Percentiles rank a stretch among this genome's conserved stretches.
phyloP scores from a whole-genome alignment of 164 flowering plant genomes.

The Aristolochia fimbriata region DNA sequence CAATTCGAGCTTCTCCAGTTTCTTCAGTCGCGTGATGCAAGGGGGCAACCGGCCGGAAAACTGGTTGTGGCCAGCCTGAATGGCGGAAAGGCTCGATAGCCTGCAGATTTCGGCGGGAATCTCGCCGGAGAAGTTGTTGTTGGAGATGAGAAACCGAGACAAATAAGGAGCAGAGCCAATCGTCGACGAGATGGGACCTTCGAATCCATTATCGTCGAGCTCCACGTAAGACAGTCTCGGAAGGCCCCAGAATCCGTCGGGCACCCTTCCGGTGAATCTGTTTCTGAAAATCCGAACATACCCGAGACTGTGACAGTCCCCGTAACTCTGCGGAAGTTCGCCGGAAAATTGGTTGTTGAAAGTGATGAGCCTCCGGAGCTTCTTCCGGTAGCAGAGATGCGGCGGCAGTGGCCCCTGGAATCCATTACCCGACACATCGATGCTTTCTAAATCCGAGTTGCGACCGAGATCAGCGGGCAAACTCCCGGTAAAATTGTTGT shows the following conservation, averaged over 20 bases:
- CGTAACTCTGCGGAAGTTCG: slow-evolving; percentile 30
- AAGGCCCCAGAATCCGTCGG: slow-evolving; percentile 41
- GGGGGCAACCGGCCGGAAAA: slow-evolving; percentile 50
- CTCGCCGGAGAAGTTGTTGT: slow-evolving; percentile 44
- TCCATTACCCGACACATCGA: slow-evolving; percentile 60
- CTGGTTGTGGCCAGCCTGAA: slow-evolving; percentile 32
- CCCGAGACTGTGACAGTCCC: slow-evolving; percentile 37
- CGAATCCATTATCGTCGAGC: slow-evolving; percentile 31
- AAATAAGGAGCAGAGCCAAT: slow-evolving; percentile 26
- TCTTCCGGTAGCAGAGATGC: slow-evolving; percentile 34
- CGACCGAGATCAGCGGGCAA: slow-evolving; percentile 49
- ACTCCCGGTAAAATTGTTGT: slow-evolving; percentile 49
- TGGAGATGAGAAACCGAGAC: slow-evolving; percentile 22
- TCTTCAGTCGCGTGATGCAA: slow-evolving; percentile 32
- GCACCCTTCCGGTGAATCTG: slow-evolving; percentile 36
- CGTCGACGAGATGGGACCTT: slow-evolving; percentile 35
- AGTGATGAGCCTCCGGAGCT: slow-evolving; percentile 22
- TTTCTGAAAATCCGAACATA: slow-evolving; percentile 40
- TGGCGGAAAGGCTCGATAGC: slow-evolving; percentile 10
- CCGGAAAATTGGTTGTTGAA: slow-evolving; percentile 54
- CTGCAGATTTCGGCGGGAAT: slow-evolving; percentile 38
- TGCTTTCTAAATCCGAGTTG: slow-evolving; percentile 23
- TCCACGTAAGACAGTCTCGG: slow-evolving; percentile 24
- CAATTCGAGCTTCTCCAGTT: slow-evolving; percentile 33
- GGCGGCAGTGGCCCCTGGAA: slow-evolving; percentile 51